Conservation (phyloP, 495 filamentous ascomycete genomes). For the Halenospora varia region DNA sequence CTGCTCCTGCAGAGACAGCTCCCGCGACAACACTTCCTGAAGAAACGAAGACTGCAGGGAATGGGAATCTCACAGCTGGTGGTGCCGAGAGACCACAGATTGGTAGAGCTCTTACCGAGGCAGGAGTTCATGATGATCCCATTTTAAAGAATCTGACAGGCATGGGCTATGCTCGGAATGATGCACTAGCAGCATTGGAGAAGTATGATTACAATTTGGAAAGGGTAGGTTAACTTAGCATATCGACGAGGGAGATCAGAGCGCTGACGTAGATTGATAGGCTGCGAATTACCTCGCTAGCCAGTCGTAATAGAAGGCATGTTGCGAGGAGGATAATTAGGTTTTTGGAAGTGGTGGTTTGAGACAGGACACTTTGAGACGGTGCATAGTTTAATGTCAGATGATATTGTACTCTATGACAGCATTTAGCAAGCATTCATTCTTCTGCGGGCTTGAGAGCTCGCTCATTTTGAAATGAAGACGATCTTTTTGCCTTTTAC, state of each 20-base stretch:
- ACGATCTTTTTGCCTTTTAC: background rate
- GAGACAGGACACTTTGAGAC: background rate
- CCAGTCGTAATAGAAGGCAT: conserved; percentile 15
- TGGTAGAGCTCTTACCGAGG: conserved; percentile 66
- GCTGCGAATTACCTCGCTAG: conserved; percentile 28
- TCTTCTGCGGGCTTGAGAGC: background rate
- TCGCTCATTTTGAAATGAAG: background rate
- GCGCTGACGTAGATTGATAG: conserved; percentile 9
- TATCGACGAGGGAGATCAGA: background rate
- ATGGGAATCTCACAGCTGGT: conserved; percentile 11
- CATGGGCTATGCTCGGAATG: conserved; percentile 82
- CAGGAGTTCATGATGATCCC: conserved; percentile 81
- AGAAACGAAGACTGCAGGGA: conserved; percentile 5
- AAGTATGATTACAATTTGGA: conserved; percentile 95
- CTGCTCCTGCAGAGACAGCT: conserved; percentile 11
- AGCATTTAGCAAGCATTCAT: conserved; percentile 6
- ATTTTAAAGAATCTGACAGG: conserved; percentile 85
- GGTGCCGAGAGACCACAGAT: conserved; percentile 29
- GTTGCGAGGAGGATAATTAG: background rate
- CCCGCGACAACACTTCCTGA: background rate
- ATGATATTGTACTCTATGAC: conserved; percentile 1
- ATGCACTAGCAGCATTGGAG: conserved; percentile 81
- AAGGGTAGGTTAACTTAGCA: conserved; percentile 59
- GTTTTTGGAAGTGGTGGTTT: background rate
- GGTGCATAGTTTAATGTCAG: conserved; percentile 6